Base-by-base conservation (phyloP, 192 early-diverging fungal genomes). In the Haplosporangium gracile region DNA sequence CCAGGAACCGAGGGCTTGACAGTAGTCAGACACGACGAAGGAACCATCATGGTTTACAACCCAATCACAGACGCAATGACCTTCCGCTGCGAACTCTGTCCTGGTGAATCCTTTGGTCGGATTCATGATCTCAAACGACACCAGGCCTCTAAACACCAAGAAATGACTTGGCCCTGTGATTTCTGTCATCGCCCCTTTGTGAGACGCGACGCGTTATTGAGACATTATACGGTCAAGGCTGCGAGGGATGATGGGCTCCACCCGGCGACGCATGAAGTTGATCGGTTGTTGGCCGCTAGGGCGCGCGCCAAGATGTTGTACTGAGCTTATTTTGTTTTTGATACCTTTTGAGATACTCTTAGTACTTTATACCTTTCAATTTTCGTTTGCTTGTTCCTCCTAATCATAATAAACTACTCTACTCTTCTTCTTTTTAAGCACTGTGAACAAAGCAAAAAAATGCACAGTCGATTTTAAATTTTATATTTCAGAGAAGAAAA, bases 131-230 rank as follows among this genome's bases (percentile, higher is more conserved):
- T 86, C 65, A 86, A 86, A 43, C 29, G 84, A 22, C 84, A 86
- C 68, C 84, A 86, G 70, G 71, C 79, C 36, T 86, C 84, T 5
- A 86, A 86, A 65, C 84, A 86, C 36, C 78, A 86, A 42, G 84
- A 86, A 40, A 86, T 86, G 84, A 86, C 84, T 32, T 86, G 84
- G 84, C 84, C 84, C 3, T 86, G 84, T 29, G 84, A 86, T 32
- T 86, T 78, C 43, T 86, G 84, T 32, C 84, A 86, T 55, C 77
- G 84, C 16, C 84, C 84, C 9, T 86, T 86, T 74, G 84, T 86
- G n/a, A 36, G 84, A 42, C 43, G 84, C 16, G 84, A 86, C 38
- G 84, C 84, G 0, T 15, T 86, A 60, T 39, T 86, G 57, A 68
- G 84, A 32, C 84, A 86, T 36, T 86, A 86, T 68, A 86, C 84